Percentiles rank a stretch among this genome's conserved stretches.
phyloP scores from a whole-genome alignment of 495 filamentous ascomycete genomes.

The Tuber aestivum region DNA sequence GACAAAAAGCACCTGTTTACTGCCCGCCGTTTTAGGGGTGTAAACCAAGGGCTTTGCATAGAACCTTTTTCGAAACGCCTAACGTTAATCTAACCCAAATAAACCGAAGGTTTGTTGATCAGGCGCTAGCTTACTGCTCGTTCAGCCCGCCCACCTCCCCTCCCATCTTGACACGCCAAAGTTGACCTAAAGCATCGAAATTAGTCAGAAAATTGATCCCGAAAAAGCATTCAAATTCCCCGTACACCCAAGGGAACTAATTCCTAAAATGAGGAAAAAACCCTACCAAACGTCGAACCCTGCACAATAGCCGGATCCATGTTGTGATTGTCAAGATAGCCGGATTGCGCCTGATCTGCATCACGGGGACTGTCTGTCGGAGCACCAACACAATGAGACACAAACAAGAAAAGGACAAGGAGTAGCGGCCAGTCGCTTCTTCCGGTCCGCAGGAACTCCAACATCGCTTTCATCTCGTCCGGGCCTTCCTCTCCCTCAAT shows the following conservation, averaged over 20 bases:
- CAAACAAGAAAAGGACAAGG: slow-evolving; percentile 9
- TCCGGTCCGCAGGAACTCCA: background rate
- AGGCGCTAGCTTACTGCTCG: slow-evolving; percentile 15
- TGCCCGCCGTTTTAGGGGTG: slow-evolving; percentile 40
- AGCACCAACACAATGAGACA: slow-evolving; percentile 23
- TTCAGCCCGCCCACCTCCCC: slow-evolving; percentile 4
- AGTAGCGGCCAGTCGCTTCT: background rate
- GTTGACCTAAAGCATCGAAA: slow-evolving; percentile 9
- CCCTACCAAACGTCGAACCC: slow-evolving; percentile 41
- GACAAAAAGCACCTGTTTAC: slow-evolving; percentile 45
- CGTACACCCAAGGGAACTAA: background rate
- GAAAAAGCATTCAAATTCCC: slow-evolving; percentile 32
- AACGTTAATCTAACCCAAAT: slow-evolving; percentile 4
- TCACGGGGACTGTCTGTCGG: slow-evolving; percentile 45
- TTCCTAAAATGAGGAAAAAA: background rate
- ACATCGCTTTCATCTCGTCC: background rate
- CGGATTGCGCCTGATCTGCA: slow-evolving; percentile 47
- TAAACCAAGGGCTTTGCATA: slow-evolving; percentile 48
- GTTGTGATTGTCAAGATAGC: slow-evolving; percentile 48
- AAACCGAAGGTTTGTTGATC: background rate
- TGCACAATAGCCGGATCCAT: slow-evolving; percentile 47
- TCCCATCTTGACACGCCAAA: slow-evolving; percentile 35
- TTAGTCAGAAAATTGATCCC: slow-evolving; percentile 29
- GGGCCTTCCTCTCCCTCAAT: background rate
- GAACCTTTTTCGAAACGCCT: slow-evolving; percentile 31